A percentile compares a stretch with the other conserved stretches of the same genome.
Evolutionary conservation across 1,139 yeast species (phyloP).

Genomic region (Petasospora fabianii): DNA sequence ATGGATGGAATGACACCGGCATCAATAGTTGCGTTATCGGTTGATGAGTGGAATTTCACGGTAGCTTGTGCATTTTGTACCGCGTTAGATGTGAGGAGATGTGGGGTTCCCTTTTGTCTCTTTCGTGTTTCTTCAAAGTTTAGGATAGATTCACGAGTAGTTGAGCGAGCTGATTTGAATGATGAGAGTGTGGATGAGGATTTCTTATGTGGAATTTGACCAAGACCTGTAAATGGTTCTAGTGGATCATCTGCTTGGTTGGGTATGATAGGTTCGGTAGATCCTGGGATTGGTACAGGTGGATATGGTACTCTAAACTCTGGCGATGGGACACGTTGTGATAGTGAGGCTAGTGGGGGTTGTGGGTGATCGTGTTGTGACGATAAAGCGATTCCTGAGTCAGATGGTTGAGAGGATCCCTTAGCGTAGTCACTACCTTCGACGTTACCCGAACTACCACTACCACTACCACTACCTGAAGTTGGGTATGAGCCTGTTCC

Average conservation of each 20-base stretch:
- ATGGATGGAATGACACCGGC: constrained; percentile 15
- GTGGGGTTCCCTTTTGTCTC: constrained; percentile 17
- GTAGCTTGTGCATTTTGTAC: background rate
- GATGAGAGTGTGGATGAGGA: constrained; percentile 12
- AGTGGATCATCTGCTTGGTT: background rate
- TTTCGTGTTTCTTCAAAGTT: constrained; percentile 24
- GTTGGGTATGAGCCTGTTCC: background rate
- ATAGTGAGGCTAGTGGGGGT: too few species aligned
- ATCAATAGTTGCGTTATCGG: background rate
- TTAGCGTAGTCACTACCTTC: too few species aligned
- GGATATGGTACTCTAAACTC: too few species aligned
- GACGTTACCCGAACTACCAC: too few species aligned
- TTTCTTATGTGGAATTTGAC: constrained; percentile 5
- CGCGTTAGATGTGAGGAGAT: constrained; percentile 4
- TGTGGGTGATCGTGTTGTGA: too few species aligned
- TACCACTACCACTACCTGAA: background rate
- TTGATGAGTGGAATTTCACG: background rate
- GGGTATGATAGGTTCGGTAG: background rate
- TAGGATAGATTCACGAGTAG: constrained; percentile 13
- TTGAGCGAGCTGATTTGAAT: constrained; percentile 10
- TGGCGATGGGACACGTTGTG: too few species aligned
- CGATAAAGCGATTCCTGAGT: too few species aligned
- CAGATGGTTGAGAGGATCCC: too few species aligned
- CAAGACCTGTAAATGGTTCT: constrained; percentile 2
- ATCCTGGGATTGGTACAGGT: too few species aligned